Base-by-base conservation (phyloP, 202 grass and related monocot species). In the Brachypodium distachyon region DNA sequence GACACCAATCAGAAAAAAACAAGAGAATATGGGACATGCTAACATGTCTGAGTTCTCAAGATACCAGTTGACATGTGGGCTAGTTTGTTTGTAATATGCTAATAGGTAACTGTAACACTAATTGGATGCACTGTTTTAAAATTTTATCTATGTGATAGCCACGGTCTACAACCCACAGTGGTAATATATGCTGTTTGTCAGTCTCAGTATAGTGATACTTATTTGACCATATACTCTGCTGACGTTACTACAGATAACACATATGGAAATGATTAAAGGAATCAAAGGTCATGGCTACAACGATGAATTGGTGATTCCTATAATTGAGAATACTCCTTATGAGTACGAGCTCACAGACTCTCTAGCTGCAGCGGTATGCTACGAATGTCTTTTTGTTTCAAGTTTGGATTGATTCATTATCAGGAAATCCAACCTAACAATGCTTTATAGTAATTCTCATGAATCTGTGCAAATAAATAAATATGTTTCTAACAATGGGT, bases 181-280 rank as follows among this genome's bases (percentile, higher is more conserved):
- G 12, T 38, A 66, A 7, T 44, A 56, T 2, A 56, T 64, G 23
- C 5, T 25, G 19, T 47, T 48, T 19, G 72, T 26, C 36, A 14
- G 9, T 58, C 3, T 39, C 4, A 75, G 10, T 47, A n/a, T n/a
- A n/a, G n/a, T n/a, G n/a, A n/a, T 57, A 5, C 22, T 57, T 60
- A 22, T 87, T 59, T 79, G 34, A 88, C 27, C 28, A 47, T 19
- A 69, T 66, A 79, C 37, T 60, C 71, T 31, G 3, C 12, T 56
- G 37, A 84, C 72, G n/a, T 77, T 89, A 61, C 54, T 81, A 57
- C 83, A 98, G 91, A 88, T 98, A 59, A 92, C 85, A 48, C 95
- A 98, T 74, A 94, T 98, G 91, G 95, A 98, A 88, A 98, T 98
- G 95, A 98, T 98, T 86, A 94, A 98, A 94, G 95, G 91, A 87